Base-by-base conservation (phyloP, 345 rosid genomes). In the Salix suchowensis region DNA sequence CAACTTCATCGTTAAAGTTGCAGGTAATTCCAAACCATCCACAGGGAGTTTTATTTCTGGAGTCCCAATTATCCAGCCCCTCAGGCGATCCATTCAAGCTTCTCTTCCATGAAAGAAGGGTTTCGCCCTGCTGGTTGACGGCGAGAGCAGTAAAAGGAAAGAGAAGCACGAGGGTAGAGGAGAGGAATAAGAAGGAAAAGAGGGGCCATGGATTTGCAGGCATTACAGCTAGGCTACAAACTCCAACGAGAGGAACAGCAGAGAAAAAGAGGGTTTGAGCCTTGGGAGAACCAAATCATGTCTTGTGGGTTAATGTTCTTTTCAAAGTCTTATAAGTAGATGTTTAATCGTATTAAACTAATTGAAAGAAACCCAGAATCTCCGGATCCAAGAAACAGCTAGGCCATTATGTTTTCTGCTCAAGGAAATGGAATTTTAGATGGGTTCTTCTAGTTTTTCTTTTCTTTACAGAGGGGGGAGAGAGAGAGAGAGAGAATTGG, bases 331-430 rank as follows among this genome's bases (percentile, higher is more conserved):
- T 40, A 37, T 54, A 21, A 15, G 54, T 46, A 37, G 68, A 66
- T 24, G 76, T 36, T 65, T 5, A 18, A 16, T 67, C 28, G 30
- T 2, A 58, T 18, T 76, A 79, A 86, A 80, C 58, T 60, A 85
- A 79, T 70, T 5, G 80, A 74, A 83, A 84, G 81, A 79, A 80
- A 70, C 88, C 85, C 91, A 84, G 90, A 88, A 86, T 88, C 92
- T 85, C 89, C 82, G 92, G 94, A 90, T 90, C 94, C 92, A 86
- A 90, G 94, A 87, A 86, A 87, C 91, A 90, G 89, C 89, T 87
- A 84, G 88, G 88, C 91, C 92, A 90, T 82, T 86, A 82, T 79
- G 91, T 78, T 78, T 79, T 58, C 81, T 77, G 83, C 86, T 74
- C 81, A 79, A 84, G 81, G 77, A 70, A 81, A 78, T 81, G 87